Conservation (phyloP, 2,329 filamentous ascomycete species). For the Cladophialophora exuberans region DNA sequence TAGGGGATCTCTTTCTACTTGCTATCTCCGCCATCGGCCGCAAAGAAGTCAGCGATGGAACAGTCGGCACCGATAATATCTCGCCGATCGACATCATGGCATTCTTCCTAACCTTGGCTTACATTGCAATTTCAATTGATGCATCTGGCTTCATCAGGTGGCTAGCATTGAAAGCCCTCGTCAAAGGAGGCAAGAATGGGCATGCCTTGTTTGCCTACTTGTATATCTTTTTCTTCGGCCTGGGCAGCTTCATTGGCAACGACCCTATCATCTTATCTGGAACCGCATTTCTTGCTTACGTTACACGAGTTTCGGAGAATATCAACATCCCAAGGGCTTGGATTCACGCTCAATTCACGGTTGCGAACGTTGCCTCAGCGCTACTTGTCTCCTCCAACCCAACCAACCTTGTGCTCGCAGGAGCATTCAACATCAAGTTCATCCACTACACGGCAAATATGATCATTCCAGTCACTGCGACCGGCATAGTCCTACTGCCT, state of each 20-base stretch:
- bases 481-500: constrained; percentile 69
- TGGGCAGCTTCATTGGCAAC: constrained; percentile 72
- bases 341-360: constrained; percentile 72
- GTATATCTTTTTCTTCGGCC: constrained; percentile 70
- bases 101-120: constrained; percentile 74
- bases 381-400: constrained; percentile 78
- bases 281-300: constrained; percentile 74
- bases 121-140: constrained; percentile 77
- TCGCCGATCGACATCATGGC: constrained; percentile 72
- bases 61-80: constrained; percentile 67
- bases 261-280: constrained; percentile 76
- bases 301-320: constrained; percentile 75
- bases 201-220: constrained; percentile 72
- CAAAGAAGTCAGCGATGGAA: constrained; percentile 70
- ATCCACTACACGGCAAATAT: constrained; percentile 77
- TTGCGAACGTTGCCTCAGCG: constrained; percentile 69
- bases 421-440: constrained; percentile 72
- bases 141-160: constrained; percentile 73
- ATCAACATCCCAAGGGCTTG: constrained; percentile 72
- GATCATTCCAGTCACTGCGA: constrained; percentile 72
- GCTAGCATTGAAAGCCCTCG: constrained; percentile 70
- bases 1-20: constrained; percentile 72
- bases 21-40: constrained; percentile 70
- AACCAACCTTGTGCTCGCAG: constrained; percentile 73
- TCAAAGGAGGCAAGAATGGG: constrained; percentile 68